phyloP scores from a whole-genome alignment of 164 flowering plant species.

The Platanus orientalis region DNA sequence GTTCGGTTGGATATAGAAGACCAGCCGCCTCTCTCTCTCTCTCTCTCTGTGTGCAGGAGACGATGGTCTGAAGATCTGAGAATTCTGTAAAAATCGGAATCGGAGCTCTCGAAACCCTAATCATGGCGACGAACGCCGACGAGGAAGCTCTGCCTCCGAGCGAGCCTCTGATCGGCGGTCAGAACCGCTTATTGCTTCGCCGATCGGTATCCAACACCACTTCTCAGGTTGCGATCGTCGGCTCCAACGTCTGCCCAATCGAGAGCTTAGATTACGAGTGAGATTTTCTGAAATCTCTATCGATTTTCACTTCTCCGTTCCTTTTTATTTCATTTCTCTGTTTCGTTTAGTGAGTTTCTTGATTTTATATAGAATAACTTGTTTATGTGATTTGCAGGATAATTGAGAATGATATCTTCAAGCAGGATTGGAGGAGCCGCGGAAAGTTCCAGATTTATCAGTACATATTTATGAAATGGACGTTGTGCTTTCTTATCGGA shows the following conservation, averaged over 20 bases:
- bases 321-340: no score
- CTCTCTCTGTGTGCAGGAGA: no score
- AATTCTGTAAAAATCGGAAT: no score
- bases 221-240: constrained; percentile 66
- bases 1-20: no score
- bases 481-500: constrained; percentile 47
- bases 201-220: constrained; percentile 34
- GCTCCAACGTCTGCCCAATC: constrained; percentile 54
- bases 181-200: constrained; percentile 2
- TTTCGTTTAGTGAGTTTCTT: not conserved
- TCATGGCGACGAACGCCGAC: not conserved
- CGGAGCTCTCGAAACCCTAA: not conserved
- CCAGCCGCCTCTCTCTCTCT: no score
- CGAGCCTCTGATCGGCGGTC: not conserved
- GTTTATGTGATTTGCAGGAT: constrained; percentile 31
- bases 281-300: not conserved
- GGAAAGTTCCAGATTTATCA: constrained; percentile 41
- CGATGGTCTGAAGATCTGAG: no score
- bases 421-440: constrained; percentile 62
- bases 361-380: not conserved
- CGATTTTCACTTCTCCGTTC: not conserved
- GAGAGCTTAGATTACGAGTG: constrained; percentile 75
- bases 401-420: constrained; percentile 58
- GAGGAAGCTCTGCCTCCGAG: not conserved
- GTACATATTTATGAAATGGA: constrained; percentile 61